phyloP scores from a whole-genome alignment of 169 alveolate species.

The Cryptosporidium andersoni region DNA sequence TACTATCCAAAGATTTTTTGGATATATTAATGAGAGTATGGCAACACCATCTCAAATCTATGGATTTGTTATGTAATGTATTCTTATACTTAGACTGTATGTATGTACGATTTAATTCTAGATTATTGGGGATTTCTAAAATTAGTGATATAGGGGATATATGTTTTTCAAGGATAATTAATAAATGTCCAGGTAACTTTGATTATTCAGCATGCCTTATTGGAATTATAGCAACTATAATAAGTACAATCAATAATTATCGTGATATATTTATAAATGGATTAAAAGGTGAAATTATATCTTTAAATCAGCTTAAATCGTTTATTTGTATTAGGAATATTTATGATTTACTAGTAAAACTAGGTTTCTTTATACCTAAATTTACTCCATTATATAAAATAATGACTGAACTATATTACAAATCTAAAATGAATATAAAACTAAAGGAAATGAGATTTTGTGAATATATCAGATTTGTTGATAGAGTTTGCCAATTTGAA shows the following conservation, averaged over 20 bases:
- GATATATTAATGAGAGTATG: slow-evolving; percentile 19
- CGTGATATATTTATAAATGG: neutral
- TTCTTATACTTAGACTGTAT: slow-evolving; percentile 39
- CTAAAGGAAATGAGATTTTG: slow-evolving; percentile 4
- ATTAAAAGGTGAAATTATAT: too few relatives aligned
- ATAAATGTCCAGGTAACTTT: neutral
- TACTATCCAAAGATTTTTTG: slow-evolving; percentile 1
- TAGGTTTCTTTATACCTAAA: neutral
- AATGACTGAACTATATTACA: slow-evolving; percentile 12
- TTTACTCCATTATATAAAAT: slow-evolving; percentile 1
- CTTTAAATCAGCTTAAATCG: neutral
- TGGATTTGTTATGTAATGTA: slow-evolving; percentile 47
- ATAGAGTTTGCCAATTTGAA: slow-evolving; percentile 15
- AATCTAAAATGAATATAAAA: neutral
- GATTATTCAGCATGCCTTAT: too few relatives aligned
- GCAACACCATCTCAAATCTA: slow-evolving; percentile 57
- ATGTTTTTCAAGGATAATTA: neutral
- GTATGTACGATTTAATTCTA: slow-evolving; percentile 16
- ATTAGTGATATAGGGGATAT: slow-evolving; percentile 26
- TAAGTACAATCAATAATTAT: too few relatives aligned
- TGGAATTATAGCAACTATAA: too few relatives aligned
- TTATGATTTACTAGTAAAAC: slow-evolving; percentile 26
- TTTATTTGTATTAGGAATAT: slow-evolving; percentile 25
- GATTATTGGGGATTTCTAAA: neutral
- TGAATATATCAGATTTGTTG: slow-evolving; percentile 26